phyloP scores from a whole-genome alignment of 192 early-diverging fungal genomes.

The Entomortierella beljakovae region DNA sequence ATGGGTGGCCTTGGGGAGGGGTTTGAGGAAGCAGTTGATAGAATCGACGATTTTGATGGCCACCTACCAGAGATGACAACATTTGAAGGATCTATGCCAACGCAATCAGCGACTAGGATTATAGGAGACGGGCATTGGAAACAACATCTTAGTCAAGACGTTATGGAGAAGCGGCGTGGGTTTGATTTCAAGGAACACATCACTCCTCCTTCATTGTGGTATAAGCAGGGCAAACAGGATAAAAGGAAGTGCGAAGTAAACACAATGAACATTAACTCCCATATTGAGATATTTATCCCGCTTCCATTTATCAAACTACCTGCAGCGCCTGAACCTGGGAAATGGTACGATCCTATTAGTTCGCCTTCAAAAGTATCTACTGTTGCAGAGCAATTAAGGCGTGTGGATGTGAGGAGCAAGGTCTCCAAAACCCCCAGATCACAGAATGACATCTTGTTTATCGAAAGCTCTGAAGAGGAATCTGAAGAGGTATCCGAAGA shows the following conservation, averaged over 20 bases:
- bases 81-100: not conserved
- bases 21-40: not conserved
- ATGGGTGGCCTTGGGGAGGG: conserved; percentile 22
- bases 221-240: not conserved
- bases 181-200: conserved; percentile 8
- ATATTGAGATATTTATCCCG: not conserved
- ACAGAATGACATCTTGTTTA: conserved; percentile 7
- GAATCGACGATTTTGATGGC: not conserved
- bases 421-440: not conserved
- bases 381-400: not conserved
- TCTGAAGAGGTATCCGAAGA: not conserved
- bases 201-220: conserved; percentile 6
- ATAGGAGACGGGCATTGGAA: too few relatives aligned
- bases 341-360: conserved; percentile 10
- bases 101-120: not conserved
- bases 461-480: conserved; percentile 27
- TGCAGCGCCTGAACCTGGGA: conserved; percentile 6
- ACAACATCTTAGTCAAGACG: too few relatives aligned
- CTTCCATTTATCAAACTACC: conserved; percentile 10
- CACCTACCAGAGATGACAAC: not conserved
- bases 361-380: not conserved
- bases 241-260: not conserved
- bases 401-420: not conserved
- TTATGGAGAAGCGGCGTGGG: not conserved
- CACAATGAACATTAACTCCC: not conserved